These are phyloP conservation scores for Saccharomycopsis hybrid DNA, from an alignment of 1,139 yeast species.

Conservation along the genomic window DNA sequence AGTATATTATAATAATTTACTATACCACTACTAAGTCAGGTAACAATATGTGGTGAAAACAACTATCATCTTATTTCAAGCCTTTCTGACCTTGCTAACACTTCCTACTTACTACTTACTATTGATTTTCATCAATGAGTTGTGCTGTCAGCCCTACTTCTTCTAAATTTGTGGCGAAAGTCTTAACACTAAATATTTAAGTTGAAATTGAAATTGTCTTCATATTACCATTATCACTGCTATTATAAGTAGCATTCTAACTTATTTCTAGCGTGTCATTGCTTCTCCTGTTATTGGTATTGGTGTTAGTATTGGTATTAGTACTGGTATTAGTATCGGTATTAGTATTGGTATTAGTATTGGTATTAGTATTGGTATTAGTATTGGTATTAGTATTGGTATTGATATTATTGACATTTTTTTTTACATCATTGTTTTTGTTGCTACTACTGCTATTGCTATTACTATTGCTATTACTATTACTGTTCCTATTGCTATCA, in stretches of 20 bases:
- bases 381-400: no score
- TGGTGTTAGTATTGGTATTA: not conserved
- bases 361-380: not conserved
- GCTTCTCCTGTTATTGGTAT: not conserved
- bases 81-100: not conserved
- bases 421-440: no score
- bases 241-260: not conserved
- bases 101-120: not conserved
- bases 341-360: not conserved
- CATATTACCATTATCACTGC: not conserved
- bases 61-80: no score
- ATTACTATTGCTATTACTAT: not conserved
- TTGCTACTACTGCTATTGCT: slow-evolving; percentile 1
- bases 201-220: not conserved
- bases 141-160: no score
- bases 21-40: no score
- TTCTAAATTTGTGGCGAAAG: no score
- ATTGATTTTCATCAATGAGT: not conserved
- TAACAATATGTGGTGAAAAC: no score
- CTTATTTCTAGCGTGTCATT: no score
- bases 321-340: not conserved
- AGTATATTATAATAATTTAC: no score
- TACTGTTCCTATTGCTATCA: not conserved
- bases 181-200: no score
- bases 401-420: no score